Evolutionary conservation across 2,329 filamentous ascomycete genomes (phyloP).

Genomic region (Metarhizium guizhouense): DNA sequence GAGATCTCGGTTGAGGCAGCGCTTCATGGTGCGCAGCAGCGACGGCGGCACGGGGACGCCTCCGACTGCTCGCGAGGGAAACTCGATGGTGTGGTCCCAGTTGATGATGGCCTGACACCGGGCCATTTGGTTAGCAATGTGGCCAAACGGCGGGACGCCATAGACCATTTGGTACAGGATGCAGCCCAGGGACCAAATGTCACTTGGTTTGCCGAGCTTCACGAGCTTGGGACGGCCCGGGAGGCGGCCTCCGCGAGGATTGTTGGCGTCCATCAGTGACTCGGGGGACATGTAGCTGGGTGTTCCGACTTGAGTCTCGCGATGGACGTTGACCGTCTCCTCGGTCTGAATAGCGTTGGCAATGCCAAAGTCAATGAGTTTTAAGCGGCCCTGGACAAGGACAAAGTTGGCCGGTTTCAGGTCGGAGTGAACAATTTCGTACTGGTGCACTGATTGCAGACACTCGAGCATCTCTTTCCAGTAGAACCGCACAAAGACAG

Average conservation of each 20-base stretch:
- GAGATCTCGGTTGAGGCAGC: constrained; percentile 54
- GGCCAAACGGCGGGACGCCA: constrained; percentile 88
- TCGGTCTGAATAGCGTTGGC: constrained; percentile 94
- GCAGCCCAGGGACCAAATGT: constrained; percentile 93
- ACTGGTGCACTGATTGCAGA: constrained; percentile 76
- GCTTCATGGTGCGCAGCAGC: constrained; percentile 51
- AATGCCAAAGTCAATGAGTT: constrained; percentile 97
- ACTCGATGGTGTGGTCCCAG: constrained; percentile 64
- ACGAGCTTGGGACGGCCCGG: constrained; percentile 60
- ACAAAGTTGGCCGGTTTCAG: constrained; percentile 97
- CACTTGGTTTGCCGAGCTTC: constrained; percentile 91
- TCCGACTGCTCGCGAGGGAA: constrained; percentile 60
- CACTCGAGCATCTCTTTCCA: constrained; percentile 99
- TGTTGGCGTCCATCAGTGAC: constrained; percentile 80
- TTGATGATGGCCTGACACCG: constrained; percentile 83
- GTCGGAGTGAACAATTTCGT: constrained; percentile 93
- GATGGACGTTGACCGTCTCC: constrained; percentile 93
- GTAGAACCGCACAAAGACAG: constrained; percentile 90
- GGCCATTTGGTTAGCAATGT: constrained; percentile 79
- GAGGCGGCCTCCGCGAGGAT: constrained; percentile 36
- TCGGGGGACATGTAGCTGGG: constrained; percentile 99
- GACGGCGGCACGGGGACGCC: constrained; percentile 49
- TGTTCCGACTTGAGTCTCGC: constrained; percentile 89
- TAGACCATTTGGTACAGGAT: constrained; percentile 98
- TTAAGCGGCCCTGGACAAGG: constrained; percentile 78